phyloP scores from a whole-genome alignment of 331 rosid genomes.

The Spiraea crenata region DNA sequence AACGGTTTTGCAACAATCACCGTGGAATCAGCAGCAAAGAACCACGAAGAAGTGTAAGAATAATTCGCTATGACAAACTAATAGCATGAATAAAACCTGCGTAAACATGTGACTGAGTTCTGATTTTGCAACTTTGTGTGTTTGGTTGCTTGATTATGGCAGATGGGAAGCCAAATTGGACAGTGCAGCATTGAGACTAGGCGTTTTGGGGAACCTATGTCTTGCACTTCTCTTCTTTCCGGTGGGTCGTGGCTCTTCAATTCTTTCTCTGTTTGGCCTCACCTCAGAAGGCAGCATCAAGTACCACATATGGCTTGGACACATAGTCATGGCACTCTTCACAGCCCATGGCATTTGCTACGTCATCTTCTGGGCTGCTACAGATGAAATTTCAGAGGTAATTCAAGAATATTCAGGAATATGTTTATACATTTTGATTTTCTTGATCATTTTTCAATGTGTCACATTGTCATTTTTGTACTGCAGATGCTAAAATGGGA shows the following conservation, averaged over 20 bases:
- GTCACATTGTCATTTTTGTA: not conserved
- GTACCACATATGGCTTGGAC: slow-evolving; percentile 72
- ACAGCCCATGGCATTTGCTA: slow-evolving; percentile 53
- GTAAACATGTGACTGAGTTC: no score
- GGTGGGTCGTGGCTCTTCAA: slow-evolving; percentile 58
- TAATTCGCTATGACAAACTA: no score
- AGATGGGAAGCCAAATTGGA: slow-evolving; percentile 58
- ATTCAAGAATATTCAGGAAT: not conserved
- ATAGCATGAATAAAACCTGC: no score
- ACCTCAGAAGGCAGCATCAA: slow-evolving; percentile 61
- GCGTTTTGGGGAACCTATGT: slow-evolving; percentile 44
- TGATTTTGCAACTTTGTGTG: not conserved
- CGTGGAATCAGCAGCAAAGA: slow-evolving; percentile 19
- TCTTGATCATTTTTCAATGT: not conserved
- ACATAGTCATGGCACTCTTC: slow-evolving; percentile 48
- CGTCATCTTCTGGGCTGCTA: slow-evolving; percentile 40
- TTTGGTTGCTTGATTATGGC: slow-evolving; percentile 8
- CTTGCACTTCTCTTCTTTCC: slow-evolving; percentile 57
- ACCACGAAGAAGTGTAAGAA: slow-evolving; percentile 44
- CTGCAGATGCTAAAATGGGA: slow-evolving; percentile 56
- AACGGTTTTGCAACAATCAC: slow-evolving; percentile 26
- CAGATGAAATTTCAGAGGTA: slow-evolving; percentile 41
- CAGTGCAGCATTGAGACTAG: slow-evolving; percentile 29
- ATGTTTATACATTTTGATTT: no score
- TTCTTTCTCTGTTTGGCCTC: slow-evolving; percentile 60